phyloP scores from a whole-genome alignment of 495 filamentous ascomycete genomes.

The Penicillium angulare region DNA sequence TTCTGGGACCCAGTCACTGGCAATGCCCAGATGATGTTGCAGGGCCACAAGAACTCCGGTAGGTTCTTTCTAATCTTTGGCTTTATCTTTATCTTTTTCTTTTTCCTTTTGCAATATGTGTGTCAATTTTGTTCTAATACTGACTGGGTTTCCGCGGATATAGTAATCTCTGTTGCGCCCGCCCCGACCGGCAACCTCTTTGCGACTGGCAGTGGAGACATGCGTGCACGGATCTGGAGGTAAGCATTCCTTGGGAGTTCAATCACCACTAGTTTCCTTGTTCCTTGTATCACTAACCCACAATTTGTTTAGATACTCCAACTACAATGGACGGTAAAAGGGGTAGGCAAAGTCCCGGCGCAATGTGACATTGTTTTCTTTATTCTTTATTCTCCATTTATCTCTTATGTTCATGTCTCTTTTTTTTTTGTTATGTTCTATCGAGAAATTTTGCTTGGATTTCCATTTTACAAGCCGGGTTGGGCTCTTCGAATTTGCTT shows the following conservation, averaged over 20 bases:
- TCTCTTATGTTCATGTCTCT: not conserved
- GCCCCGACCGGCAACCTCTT: conserved; percentile 78
- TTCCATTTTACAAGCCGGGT: conserved; percentile 19
- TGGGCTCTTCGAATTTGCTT: conserved; percentile 16
- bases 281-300: not conserved
- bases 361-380: conserved; percentile 28
- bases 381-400: conserved; percentile 11
- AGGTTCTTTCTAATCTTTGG: conserved; percentile 26
- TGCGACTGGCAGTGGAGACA: conserved; percentile 86
- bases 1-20: conserved; percentile 91
- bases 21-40: conserved; percentile 86
- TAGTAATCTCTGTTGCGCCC: conserved; percentile 84
- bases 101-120: no score
- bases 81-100: not conserved
- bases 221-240: conserved; percentile 88
- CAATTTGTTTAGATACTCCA: conserved; percentile 36
- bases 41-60: conserved; percentile 89
- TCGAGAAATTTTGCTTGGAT: conserved; percentile 8
- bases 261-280: not conserved
- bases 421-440: not conserved
- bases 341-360: conserved; percentile 38
- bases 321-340: conserved; percentile 46
- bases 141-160: conserved; percentile 10
- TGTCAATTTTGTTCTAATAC: conserved; percentile 4
- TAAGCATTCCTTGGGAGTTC: conserved; percentile 40